These are phyloP conservation scores for Penicillium hordei DNA, from an alignment of 2,329 filamentous ascomycete species.

Conservation along the genomic window DNA sequence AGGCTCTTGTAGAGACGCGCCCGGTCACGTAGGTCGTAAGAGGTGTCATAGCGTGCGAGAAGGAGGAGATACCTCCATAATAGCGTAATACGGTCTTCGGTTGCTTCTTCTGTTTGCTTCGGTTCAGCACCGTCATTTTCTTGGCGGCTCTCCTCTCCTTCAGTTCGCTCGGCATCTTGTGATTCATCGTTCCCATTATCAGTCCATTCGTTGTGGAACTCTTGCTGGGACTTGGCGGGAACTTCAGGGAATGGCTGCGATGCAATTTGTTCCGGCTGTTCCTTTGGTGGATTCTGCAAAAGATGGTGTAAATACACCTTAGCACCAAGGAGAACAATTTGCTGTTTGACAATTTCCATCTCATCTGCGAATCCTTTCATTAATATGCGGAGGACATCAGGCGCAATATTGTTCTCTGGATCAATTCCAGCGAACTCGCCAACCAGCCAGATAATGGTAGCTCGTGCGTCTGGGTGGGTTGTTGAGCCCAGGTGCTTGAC, in stretches of 20 bases:
- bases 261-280: conserved; percentile 12
- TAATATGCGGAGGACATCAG: conserved; percentile 86
- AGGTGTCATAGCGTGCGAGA: conserved; percentile 87
- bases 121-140: conserved; percentile 20
- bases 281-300: conserved; percentile 49
- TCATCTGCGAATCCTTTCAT: conserved; percentile 82
- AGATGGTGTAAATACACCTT: conserved; percentile 93
- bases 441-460: conserved; percentile 95
- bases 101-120: conserved; percentile 30
- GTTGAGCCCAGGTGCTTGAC: conserved; percentile 90
- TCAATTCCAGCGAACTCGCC: conserved; percentile 85
- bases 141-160: conserved; percentile 23
- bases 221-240: conserved; percentile 14
- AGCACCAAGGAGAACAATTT: conserved; percentile 89
- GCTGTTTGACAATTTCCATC: conserved; percentile 80
- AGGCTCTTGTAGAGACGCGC: conserved; percentile 84
- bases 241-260: conserved; percentile 23
- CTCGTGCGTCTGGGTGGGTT: conserved; percentile 81
- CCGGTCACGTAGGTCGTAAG: conserved; percentile 91
- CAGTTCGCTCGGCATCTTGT: conserved; percentile 28
- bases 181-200: conserved; percentile 30
- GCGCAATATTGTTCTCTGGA: conserved; percentile 82
- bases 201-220: conserved; percentile 37
- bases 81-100: conserved; percentile 65
- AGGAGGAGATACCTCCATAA: conserved; percentile 84